A percentile compares a stretch with the other conserved stretches of the same genome.
These are phyloP conservation scores for Daldinia bambusicola DNA, from an alignment of 495 filamentous ascomycete species.

Conservation along the genomic window DNA sequence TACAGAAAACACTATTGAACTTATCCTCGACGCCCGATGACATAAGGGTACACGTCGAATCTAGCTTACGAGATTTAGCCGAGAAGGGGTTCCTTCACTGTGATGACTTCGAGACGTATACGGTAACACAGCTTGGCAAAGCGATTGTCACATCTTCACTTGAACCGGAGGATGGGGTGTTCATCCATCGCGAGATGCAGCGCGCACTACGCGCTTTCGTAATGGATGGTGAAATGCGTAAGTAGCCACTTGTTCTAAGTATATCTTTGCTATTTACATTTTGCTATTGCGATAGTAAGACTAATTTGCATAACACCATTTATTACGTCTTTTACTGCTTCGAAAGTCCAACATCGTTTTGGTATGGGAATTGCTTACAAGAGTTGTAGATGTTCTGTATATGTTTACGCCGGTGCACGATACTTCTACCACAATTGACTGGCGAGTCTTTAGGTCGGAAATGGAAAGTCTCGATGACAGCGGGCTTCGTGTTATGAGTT, in stretches of 20 bases:
- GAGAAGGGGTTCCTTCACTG: slow-evolving; percentile 65
- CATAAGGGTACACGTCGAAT: slow-evolving; percentile 64
- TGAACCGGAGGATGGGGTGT: slow-evolving; percentile 80
- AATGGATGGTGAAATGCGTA: slow-evolving; percentile 82
- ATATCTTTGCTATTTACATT: background rate
- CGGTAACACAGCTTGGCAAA: slow-evolving; percentile 72
- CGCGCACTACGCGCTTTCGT: slow-evolving; percentile 78
- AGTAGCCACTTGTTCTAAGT: background rate
- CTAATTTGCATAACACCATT: background rate
- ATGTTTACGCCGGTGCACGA: slow-evolving; percentile 79
- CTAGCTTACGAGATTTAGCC: slow-evolving; percentile 64
- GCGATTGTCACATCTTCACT: slow-evolving; percentile 79
- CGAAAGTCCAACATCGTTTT: background rate
- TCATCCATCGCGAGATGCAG: slow-evolving; percentile 75
- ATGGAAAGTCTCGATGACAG: slow-evolving; percentile 77
- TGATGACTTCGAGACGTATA: slow-evolving; percentile 62
- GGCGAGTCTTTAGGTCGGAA: slow-evolving; percentile 76
- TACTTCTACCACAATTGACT: slow-evolving; percentile 68
- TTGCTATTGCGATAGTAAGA: too few species aligned
- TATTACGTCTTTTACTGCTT: background rate
- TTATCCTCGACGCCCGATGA: slow-evolving; percentile 56
- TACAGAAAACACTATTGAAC: slow-evolving; percentile 73
- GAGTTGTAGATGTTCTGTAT: slow-evolving; percentile 69
- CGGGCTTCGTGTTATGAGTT: slow-evolving; percentile 71
- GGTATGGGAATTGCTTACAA: slow-evolving; percentile 12